Base-by-base conservation (phyloP, 1,139 yeast genomes). In the Magnusiomyces clavatus region DNA sequence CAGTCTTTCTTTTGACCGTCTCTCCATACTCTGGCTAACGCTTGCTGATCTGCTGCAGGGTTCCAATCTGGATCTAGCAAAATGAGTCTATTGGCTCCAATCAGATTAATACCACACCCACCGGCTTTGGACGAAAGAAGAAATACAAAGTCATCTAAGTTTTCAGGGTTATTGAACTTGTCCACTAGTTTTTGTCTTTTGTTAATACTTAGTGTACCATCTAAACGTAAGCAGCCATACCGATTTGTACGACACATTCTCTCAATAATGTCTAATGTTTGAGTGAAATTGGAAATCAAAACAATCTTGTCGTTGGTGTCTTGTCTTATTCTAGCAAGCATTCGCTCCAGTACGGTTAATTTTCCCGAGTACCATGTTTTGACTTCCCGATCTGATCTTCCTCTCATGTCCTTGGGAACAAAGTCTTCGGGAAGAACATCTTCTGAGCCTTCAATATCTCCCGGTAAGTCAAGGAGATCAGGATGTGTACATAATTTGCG, bases 1-100 rank as follows among this genome's bases (percentile, higher is more conserved):
- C 98, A 92, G 67, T 87, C 96, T 69, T 92, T 92, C 75, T 87
- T 90, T 64, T 92, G 98, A 0, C 98, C 98, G 70, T 92, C 98
- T 74, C 98, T 83, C 98, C 98, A 92, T 2, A 92, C 96, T 67
- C 98, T 79, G 0, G 98, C 98, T 56, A 92, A 74, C 0, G 98
- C 98, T 69, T 92, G 98, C 66, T 92, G 98, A 66, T 92, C 98
- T 2, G 97, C 86, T 0, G 98, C 98, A 0, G 98, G 98, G 62
- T 92, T 92, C 98, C 98, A 92, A 68, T 94, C 98, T 0, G 98
- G 98, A 65, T 92, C 99, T 62, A 92, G 76, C 52, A 92, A 73
- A 34, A 92, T 80, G 56, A 92, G 74, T 56, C 98, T 76, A 62
- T 94, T 92, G 10, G 98, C 99, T 10, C 98, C 98, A 62, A 92